These are phyloP conservation scores for Brassica incana DNA, from an alignment of 345 rosid genomes.

Conservation along the genomic window DNA sequence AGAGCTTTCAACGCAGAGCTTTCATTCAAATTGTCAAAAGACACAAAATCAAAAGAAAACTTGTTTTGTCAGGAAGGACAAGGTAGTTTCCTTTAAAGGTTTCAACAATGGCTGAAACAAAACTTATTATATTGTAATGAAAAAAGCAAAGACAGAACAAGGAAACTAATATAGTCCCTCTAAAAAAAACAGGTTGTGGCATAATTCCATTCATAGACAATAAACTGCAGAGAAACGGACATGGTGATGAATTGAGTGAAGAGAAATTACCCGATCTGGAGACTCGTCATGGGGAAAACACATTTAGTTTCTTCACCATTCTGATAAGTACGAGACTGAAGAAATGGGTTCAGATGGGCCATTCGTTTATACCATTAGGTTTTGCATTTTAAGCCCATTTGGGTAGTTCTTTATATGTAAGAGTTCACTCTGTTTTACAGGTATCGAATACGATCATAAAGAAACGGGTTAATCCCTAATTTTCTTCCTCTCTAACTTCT, in stretches of 20 bases:
- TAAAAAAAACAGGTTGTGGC: too few species aligned
- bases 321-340: not conserved
- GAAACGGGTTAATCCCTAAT: too few species aligned
- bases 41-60: not conserved
- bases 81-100: not conserved
- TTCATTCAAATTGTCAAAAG: not conserved
- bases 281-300: slow-evolving; percentile 73
- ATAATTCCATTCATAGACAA: not conserved
- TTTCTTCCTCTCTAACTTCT: too few species aligned
- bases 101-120: not conserved
- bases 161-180: not conserved
- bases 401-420: too few species aligned
- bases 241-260: not conserved
- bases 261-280: slow-evolving; percentile 70
- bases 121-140: not conserved
- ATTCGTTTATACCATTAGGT: too few species aligned
- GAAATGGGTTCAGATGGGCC: too few species aligned
- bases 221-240: not conserved
- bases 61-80: slow-evolving; percentile 15
- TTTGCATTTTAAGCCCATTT: too few species aligned
- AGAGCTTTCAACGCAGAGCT: not conserved
- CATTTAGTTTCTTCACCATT: slow-evolving; percentile 44
- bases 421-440: too few species aligned
- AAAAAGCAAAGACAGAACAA: slow-evolving; percentile 17
- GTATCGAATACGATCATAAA: too few species aligned